These are phyloP conservation scores for Corinectria fuckeliana DNA, from an alignment of 2,329 filamentous ascomycete genomes.

Conservation along the genomic window DNA sequence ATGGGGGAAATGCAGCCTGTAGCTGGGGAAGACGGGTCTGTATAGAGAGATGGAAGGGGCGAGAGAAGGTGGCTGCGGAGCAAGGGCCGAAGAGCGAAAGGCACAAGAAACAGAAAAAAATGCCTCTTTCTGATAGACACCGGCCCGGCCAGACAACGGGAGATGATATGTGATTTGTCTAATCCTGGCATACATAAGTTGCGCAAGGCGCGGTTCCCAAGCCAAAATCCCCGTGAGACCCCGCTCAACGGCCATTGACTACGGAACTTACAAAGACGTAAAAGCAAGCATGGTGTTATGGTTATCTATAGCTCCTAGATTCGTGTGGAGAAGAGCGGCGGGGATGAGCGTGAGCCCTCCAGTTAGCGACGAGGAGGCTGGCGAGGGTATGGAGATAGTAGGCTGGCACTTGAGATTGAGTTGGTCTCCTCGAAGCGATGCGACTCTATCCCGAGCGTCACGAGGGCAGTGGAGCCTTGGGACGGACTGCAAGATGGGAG, in stretches of 20 bases:
- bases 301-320: constrained; percentile 23
- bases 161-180: background rate
- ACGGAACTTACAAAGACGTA: no score
- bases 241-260: background rate
- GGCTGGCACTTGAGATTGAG: background rate
- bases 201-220: background rate
- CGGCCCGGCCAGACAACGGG: background rate
- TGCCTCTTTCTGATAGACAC: background rate
- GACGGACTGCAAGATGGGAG: background rate
- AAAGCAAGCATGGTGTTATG: constrained; percentile 34
- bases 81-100: no score
- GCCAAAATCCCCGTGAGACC: background rate
- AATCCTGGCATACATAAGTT: background rate
- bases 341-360: background rate
- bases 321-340: background rate
- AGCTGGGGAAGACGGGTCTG: background rate
- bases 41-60: background rate
- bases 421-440: background rate
- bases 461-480: background rate
- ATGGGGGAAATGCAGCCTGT: background rate
- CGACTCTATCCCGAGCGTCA: background rate
- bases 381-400: background rate
- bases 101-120: background rate
- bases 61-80: background rate
- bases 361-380: background rate